phyloP scores from a whole-genome alignment of 768 basidiomycete genomes.

The Suillus subluteus region DNA sequence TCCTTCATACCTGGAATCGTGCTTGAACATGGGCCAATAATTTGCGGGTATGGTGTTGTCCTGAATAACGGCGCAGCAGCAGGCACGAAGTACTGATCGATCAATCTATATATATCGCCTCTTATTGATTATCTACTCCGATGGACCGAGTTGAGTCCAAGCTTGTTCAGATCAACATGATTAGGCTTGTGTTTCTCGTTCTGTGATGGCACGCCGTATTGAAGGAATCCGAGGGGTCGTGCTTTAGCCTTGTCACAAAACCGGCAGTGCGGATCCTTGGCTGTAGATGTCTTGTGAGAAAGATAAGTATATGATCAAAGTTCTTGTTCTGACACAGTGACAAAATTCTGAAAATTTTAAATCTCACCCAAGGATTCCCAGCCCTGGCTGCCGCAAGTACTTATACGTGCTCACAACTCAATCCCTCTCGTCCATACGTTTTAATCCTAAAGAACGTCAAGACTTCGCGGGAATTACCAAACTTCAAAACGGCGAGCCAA shows the following conservation, averaged over 20 bases:
- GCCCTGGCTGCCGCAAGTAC: not conserved
- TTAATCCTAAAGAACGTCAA: not conserved
- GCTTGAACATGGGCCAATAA: too few species aligned
- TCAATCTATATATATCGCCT: not conserved
- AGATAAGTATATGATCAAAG: too few species aligned
- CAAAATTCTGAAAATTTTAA: not conserved
- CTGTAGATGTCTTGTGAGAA: not conserved
- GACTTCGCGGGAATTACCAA: not conserved
- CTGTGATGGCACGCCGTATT: too few species aligned
- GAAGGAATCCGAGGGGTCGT: not conserved
- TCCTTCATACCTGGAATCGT: too few species aligned
- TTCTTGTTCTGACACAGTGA: not conserved
- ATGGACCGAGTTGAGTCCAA: too few species aligned
- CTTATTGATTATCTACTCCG: not conserved
- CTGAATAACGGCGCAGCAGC: not conserved
- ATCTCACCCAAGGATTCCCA: not conserved
- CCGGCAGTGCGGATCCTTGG: not conserved
- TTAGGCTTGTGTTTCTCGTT: not conserved
- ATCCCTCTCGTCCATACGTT: not conserved
- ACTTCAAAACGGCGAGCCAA: not conserved
- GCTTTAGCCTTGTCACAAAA: not conserved
- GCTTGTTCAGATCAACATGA: not conserved
- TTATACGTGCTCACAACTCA: not conserved
- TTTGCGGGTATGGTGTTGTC: too few species aligned
- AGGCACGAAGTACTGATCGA: not conserved